These are phyloP conservation scores for Balakata baccata DNA, from an alignment of 345 rosid species.

Conservation along the genomic window DNA sequence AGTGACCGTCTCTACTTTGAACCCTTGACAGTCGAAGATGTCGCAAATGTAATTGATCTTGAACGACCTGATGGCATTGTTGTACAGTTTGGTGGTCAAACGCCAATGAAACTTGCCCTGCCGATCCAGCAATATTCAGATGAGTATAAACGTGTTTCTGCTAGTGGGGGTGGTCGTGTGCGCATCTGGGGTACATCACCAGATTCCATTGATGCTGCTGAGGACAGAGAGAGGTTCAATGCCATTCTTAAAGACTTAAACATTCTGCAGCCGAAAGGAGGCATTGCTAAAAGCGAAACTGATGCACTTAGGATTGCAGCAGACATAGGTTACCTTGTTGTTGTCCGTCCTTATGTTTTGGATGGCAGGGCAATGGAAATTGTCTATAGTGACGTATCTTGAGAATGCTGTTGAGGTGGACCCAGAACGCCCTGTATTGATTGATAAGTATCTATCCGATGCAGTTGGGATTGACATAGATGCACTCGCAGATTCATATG, in stretches of 20 bases:
- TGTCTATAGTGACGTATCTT: conserved; percentile 77
- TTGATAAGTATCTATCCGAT: conserved; percentile 84
- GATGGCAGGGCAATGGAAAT: conserved; percentile 99
- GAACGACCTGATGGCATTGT: conserved; percentile 96
- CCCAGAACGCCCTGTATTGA: conserved; percentile 84
- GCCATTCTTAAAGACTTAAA: conserved; percentile 68
- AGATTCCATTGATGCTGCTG: conserved; percentile 95
- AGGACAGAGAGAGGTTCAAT: conserved; percentile 90
- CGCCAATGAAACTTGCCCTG: conserved; percentile 84
- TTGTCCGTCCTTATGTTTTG: conserved; percentile 89
- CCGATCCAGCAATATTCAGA: conserved; percentile 82
- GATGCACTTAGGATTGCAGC: conserved; percentile 82
- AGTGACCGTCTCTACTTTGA: conserved; percentile 95
- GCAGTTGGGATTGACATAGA: conserved; percentile 89
- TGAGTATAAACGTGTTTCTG: conserved; percentile 54
- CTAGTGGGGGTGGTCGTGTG: conserved; percentile 71
- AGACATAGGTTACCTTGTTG: conserved; percentile 87
- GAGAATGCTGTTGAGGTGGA: conserved; percentile 94
- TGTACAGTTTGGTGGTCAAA: conserved; percentile 97
- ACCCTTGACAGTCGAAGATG: conserved; percentile 89
- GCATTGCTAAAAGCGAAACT: conserved; percentile 85
- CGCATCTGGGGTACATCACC: conserved; percentile 96
- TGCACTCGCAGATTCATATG: conserved; percentile 81
- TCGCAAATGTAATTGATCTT: conserved; percentile 73
- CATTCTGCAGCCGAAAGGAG: conserved; percentile 96